Evolutionary conservation across 805 yeast genomes (phyloP).

Genomic region (Wickerhamomyces chaumierensis): DNA sequence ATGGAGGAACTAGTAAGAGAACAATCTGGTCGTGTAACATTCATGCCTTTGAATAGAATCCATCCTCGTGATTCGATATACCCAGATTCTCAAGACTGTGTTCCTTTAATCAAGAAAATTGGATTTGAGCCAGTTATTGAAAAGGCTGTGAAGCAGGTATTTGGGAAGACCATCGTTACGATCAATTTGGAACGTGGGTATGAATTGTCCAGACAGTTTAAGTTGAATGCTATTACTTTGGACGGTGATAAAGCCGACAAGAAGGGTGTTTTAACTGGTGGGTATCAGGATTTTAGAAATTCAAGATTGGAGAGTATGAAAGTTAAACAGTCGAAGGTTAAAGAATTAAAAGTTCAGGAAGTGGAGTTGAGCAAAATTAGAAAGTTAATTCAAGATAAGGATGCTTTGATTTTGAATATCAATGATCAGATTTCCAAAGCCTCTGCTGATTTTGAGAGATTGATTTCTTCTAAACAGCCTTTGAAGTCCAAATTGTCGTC

Average conservation of each 20-base stretch:
- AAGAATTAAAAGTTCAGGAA: conserved; percentile 31
- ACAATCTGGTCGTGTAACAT: conserved; percentile 77
- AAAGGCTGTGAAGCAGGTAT: conserved; percentile 67
- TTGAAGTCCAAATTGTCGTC: conserved; percentile 30
- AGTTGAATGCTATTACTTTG: conserved; percentile 70
- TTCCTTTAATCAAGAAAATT: conserved; percentile 71
- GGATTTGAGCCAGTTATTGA: conserved; percentile 45
- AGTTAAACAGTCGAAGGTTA: conserved; percentile 38
- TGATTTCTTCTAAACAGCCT: conserved; percentile 31
- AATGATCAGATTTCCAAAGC: conserved; percentile 31
- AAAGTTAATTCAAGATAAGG: conserved; percentile 29
- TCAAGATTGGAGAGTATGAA: conserved; percentile 66
- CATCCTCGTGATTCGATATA: conserved; percentile 29
- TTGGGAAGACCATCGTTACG: conserved; percentile 73
- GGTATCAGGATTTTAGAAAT: conserved; percentile 58
- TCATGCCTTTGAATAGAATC: conserved; percentile 78
- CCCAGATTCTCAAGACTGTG: conserved; percentile 53
- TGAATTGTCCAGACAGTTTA: conserved; percentile 47
- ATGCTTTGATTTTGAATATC: conserved; percentile 37
- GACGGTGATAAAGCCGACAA: conserved; percentile 88
- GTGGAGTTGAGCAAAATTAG: conserved; percentile 28
- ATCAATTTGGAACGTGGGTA: conserved; percentile 57
- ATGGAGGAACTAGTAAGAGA: conserved; percentile 66
- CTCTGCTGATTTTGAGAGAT: conserved; percentile 29
- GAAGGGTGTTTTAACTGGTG: conserved; percentile 82